Percentiles rank a stretch among this genome's conserved stretches.
Conservation (phyloP, 139 green algal genomes). For the Picochlorum sp. region DNA sequence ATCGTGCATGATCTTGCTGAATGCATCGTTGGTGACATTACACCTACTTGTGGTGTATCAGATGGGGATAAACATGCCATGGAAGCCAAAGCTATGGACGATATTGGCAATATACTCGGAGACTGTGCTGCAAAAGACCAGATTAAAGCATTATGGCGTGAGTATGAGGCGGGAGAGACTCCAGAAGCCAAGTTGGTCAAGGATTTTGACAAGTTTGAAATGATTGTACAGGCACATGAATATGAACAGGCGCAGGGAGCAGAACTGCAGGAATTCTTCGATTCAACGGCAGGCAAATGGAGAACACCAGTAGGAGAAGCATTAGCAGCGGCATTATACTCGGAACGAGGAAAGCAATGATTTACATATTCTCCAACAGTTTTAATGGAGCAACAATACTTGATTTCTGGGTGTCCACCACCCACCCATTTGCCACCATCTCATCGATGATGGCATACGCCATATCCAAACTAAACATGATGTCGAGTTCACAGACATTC, state of each 20-base stretch:
- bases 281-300: slow-evolving; percentile 66
- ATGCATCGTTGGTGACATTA: slow-evolving; percentile 89
- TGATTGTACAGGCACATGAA: slow-evolving; percentile 76
- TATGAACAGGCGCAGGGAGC: slow-evolving; percentile 67
- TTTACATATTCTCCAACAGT: slow-evolving; percentile 59
- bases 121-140: slow-evolving; percentile 38
- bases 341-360: not conserved
- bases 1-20: slow-evolving; percentile 92
- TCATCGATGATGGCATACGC: slow-evolving; percentile 94
- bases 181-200: slow-evolving; percentile 84
- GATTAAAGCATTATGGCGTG: slow-evolving; percentile 70
- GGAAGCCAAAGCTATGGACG: slow-evolving; percentile 63
- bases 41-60: slow-evolving; percentile 55
- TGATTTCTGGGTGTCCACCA: slow-evolving; percentile 92
- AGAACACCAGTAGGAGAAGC: slow-evolving; percentile 52
- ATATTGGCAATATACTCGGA: slow-evolving; percentile 67
- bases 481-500: slow-evolving; percentile 90
- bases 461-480: slow-evolving; percentile 95
- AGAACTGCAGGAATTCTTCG: slow-evolving; percentile 80
- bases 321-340: slow-evolving; percentile 42
- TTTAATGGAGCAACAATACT: slow-evolving; percentile 79
- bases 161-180: slow-evolving; percentile 77
- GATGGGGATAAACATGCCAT: slow-evolving; percentile 69
- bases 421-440: slow-evolving; percentile 83
- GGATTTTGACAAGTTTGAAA: slow-evolving; percentile 90